Evolutionary conservation across 192 early-diverging fungal genomes (phyloP), one percentile per base, ranked within the genome.

Genomic region (Linnemannia hyalina): DNA sequence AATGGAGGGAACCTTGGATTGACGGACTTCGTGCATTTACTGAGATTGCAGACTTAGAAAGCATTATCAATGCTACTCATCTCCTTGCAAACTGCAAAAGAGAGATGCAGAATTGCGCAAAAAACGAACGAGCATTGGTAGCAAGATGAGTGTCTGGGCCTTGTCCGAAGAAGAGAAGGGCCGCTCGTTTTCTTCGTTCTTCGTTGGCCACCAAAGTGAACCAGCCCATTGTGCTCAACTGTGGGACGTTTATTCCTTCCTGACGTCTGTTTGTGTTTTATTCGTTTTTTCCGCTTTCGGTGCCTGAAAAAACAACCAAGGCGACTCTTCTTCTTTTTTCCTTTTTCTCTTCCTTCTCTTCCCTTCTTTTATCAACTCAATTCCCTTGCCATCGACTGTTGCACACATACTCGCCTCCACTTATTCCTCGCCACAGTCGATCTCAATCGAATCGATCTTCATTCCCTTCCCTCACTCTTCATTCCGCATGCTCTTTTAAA

Each of bases 251-350:
- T 32, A 18, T 46, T 47, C n/a, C 46, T 46, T 73, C 20, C 46
- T 49, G 71, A 73, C 71, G 42, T 16, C 18, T 52, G 49, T 52
- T 52, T 22, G 44, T 49, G 15, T 22, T 52, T 22, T 22, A 6
- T 52, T 47, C 42, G n/a, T 73, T 73, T 73, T 73, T 73, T 47
- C 46, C 46, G 71, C n/a, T 73, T 73, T 73, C 41, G 71, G 71
- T 49, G 54, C 54, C 54, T 55, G 74, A 16, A 70, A 20, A 77
- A 18, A 49, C n/a, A 38, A 78, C 22, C 41, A 44, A 65, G 32
- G 5, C 38, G 20, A 23, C 68, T 63, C 29, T n/a, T 15, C 13
- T 46, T 52, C 52, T 49, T 68, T 60, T 65, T 16, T 9, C 38
- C 29, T 46, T n/a, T 55, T 49, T 46, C 60, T 6, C 20, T 57